Percentiles rank a stretch among this genome's conserved stretches.
These are phyloP conservation scores for Biscogniauxia sp. DNA, from an alignment of 2,329 filamentous ascomycete genomes.

Conservation along the genomic window DNA sequence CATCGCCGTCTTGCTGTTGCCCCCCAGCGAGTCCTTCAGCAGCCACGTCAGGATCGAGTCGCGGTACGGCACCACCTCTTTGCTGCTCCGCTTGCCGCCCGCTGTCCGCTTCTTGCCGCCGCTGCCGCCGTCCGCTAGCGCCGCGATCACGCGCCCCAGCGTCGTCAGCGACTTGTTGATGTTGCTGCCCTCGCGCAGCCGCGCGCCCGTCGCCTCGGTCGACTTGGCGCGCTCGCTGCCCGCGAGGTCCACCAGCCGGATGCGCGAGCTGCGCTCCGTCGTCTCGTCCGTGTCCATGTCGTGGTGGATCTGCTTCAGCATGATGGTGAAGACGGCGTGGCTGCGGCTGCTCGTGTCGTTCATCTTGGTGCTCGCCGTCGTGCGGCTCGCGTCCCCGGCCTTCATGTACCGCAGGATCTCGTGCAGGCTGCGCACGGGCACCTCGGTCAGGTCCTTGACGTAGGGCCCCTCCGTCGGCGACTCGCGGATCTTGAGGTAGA, in stretches of 20 bases:
- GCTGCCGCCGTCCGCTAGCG: slow-evolving; percentile 60
- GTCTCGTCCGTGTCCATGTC: slow-evolving; percentile 97
- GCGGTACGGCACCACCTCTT: slow-evolving; percentile 80
- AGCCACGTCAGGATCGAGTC: slow-evolving; percentile 85
- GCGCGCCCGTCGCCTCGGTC: slow-evolving; percentile 88
- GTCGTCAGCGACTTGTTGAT: slow-evolving; percentile 99
- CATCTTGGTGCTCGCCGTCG: slow-evolving; percentile 95
- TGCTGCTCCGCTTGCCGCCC: slow-evolving; percentile 47
- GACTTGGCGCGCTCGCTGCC: slow-evolving; percentile 93
- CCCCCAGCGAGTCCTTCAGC: slow-evolving; percentile 90
- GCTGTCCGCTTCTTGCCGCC: slow-evolving; percentile 50
- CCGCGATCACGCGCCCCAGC: slow-evolving; percentile 91
- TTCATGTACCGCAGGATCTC: slow-evolving; percentile 93
- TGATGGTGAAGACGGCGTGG: slow-evolving; percentile 96
- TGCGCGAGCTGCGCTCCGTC: slow-evolving; percentile 89
- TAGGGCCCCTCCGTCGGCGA: slow-evolving; percentile 94
- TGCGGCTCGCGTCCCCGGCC: slow-evolving; percentile 81
- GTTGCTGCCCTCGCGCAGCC: slow-evolving; percentile 90
- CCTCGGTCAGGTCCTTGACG: slow-evolving; percentile 92
- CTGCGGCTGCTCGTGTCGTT: slow-evolving; percentile 97
- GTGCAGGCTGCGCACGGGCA: slow-evolving; percentile 79
- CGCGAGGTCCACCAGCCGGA: slow-evolving; percentile 90
- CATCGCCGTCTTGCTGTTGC: slow-evolving; percentile 98
- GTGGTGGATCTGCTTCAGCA: slow-evolving; percentile 97
- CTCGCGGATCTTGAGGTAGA: slow-evolving; percentile 96